phyloP scores from a whole-genome alignment of 2,329 filamentous ascomycete species.

The Xylariaceae sp. region DNA sequence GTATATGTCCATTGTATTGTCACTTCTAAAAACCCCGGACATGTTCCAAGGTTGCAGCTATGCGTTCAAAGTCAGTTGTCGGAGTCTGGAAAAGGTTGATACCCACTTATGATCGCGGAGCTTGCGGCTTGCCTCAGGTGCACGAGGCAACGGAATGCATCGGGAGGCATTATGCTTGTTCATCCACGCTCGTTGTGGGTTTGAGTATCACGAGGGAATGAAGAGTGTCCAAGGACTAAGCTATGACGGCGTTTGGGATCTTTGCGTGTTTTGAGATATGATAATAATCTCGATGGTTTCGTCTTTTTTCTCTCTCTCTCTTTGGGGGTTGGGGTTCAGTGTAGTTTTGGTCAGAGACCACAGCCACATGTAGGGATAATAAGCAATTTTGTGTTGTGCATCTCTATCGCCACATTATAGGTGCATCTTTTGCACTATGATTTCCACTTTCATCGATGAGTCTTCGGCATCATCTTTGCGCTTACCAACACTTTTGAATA shows the following conservation, averaged over 20 bases:
- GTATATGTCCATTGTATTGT: no score
- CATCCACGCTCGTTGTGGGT: conserved; percentile 16
- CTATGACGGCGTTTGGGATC: background rate
- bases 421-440: conserved; percentile 1
- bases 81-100: conserved; percentile 27
- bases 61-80: background rate
- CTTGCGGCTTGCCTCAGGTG: conserved; percentile 18
- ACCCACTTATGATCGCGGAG: conserved; percentile 23
- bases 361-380: no score
- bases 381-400: conserved; percentile 2
- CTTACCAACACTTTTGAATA: conserved; percentile 24
- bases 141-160: background rate
- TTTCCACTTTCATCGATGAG: conserved; percentile 20
- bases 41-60: no score
- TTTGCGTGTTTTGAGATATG: conserved; percentile 2
- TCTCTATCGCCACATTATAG: conserved; percentile 1
- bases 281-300: conserved; percentile 2
- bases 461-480: conserved; percentile 11
- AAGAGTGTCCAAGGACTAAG: conserved; percentile 4
- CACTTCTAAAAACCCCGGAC: no score
- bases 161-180: conserved; percentile 7
- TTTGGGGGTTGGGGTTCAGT: background rate
- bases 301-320: no score
- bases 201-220: conserved; percentile 12
- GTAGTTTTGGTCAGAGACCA: conserved; percentile 3